Conservation (phyloP, 768 basidiomycete genomes). For the Boletus tylopilopsis region DNA sequence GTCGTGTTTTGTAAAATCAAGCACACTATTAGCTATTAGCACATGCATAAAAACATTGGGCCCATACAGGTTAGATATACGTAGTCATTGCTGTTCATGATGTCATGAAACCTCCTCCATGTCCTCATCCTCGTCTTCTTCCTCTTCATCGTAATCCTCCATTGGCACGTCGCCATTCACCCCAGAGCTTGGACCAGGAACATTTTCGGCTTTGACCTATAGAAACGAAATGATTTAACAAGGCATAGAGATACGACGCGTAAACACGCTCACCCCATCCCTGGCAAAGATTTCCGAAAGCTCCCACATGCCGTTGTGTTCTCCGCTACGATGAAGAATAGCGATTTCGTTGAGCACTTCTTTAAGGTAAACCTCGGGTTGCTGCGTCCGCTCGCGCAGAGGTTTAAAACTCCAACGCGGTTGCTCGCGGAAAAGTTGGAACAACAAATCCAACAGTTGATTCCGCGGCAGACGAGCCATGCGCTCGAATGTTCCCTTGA, state of each 20-base stretch:
- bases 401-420: slow-evolving; percentile 81
- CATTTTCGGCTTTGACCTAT: slow-evolving; percentile 45
- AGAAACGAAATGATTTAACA: slow-evolving; percentile 3
- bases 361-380: slow-evolving; percentile 84
- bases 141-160: slow-evolving; percentile 46
- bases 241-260: background rate
- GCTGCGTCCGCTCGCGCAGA: slow-evolving; percentile 75
- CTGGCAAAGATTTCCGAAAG: slow-evolving; percentile 71
- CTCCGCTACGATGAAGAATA: slow-evolving; percentile 72
- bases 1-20: too few species aligned
- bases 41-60: too few species aligned
- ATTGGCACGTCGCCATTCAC: slow-evolving; percentile 23
- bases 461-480: slow-evolving; percentile 90
- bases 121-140: slow-evolving; percentile 51
- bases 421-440: slow-evolving; percentile 69
- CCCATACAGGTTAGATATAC: too few species aligned
- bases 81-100: background rate
- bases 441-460: slow-evolving; percentile 82
- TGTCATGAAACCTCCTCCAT: slow-evolving; percentile 69
- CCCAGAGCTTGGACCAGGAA: slow-evolving; percentile 37
- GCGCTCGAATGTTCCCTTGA: slow-evolving; percentile 76
- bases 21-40: too few species aligned
- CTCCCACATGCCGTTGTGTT: slow-evolving; percentile 78
- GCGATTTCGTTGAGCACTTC: slow-evolving; percentile 78
- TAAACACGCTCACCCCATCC: slow-evolving; percentile 44